These are phyloP conservation scores for Hammondia hammondi DNA, from an alignment of 169 alveolate genomes.

Conservation along the genomic window DNA sequence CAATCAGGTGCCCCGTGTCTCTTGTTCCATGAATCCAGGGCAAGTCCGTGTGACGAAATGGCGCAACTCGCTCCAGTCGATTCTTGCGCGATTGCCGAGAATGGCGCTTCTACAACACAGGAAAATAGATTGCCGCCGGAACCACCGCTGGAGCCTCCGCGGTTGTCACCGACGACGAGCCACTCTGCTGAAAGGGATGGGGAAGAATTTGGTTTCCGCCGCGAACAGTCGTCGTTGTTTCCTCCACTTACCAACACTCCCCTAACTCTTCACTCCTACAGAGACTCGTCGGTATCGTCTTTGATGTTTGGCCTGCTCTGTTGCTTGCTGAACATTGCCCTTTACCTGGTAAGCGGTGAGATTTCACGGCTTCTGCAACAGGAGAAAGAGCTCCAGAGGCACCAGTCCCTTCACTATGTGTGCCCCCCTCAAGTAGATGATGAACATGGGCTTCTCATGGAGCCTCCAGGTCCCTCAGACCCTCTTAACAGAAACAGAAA, in stretches of 20 bases:
- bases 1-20: too few relatives aligned
- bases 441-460: background rate
- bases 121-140: background rate
- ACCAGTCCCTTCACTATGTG: slow-evolving; percentile 26
- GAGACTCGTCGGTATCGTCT: slow-evolving; percentile 31
- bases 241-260: slow-evolving; percentile 27
- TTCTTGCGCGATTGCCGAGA: too few relatives aligned
- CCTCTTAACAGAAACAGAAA: background rate
- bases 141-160: background rate
- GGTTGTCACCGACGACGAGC: background rate
- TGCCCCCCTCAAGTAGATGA: background rate
- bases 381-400: slow-evolving; percentile 30
- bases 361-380: slow-evolving; percentile 61
- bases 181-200: background rate
- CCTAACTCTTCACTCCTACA: slow-evolving; percentile 7
- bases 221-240: background rate
- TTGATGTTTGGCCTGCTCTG: slow-evolving; percentile 54
- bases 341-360: slow-evolving; percentile 55
- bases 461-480: background rate
- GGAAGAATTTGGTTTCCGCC: background rate
- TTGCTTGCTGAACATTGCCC: slow-evolving; percentile 46
- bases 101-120: too few relatives aligned
- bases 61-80: too few relatives aligned
- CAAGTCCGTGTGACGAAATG: too few relatives aligned
- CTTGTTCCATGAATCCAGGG: too few relatives aligned